Base-by-base conservation (phyloP, 2,329 filamentous ascomycete genomes). In the Colletotrichum sp. region DNA sequence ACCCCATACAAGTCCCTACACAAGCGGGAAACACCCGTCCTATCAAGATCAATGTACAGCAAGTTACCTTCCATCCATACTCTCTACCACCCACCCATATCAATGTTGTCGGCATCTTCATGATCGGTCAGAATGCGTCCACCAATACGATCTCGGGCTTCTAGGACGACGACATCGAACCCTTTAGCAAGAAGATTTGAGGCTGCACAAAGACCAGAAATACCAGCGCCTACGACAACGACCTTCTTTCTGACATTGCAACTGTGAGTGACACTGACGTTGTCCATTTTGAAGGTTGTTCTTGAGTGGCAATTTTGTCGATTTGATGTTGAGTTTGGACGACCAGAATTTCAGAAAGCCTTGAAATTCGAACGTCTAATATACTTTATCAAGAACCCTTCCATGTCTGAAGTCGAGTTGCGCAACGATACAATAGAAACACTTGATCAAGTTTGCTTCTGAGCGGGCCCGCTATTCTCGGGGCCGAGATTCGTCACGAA, bases 91-190 rank as follows among this genome's bases (percentile, higher is more conserved):
- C 34, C n/a, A 68, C 28, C 48, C 26, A 68, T 68, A 18, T 57
- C 65, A 26, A 68, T 68, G 13, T 57, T 68, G 48, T 68, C 65
- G 48, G 4, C 48, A 26, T 57, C n/a, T 55, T 24, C 65, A 3
- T 55, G 65, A 3, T 32, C 43, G 7, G 65, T 55, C 2, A 84
- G 88, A 0, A 87, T 89, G 80, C 91, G 91, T 12, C 90, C 89
- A 0, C 89, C 89, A 0, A 90, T 86, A 0, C 87, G 84, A 48
- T 89, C 83, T 7, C 86, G 83, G 2, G 88, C 88, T 78, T 91
- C 89, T 3, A 91, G 81, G 0, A 91, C 83, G 0, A 86, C 75
- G 16, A 83, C 82, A 0, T 83, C 84, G 9, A 87, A 79, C 2
- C 85, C 85, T 0, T 84, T 83, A 2, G 79, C 68, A 7, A 84